A percentile compares a stretch with the other conserved stretches of the same genome.
These are phyloP conservation scores for Penicillium capsulatum DNA, from an alignment of 2,329 filamentous ascomycete genomes.

Conservation along the genomic window DNA sequence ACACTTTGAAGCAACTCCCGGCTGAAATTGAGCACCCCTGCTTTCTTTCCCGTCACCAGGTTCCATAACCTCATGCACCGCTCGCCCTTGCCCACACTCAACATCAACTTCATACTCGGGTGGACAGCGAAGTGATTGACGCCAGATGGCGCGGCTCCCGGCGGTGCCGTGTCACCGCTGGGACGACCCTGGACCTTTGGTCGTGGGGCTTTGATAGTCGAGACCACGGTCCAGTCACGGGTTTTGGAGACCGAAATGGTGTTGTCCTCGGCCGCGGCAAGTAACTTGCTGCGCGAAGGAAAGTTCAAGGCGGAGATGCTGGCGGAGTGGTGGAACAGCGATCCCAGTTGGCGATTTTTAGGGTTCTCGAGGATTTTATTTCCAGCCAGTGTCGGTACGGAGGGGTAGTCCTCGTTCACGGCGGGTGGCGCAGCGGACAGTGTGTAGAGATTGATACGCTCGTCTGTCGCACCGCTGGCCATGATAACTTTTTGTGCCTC, in stretches of 20 bases:
- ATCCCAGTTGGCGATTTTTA: conserved; percentile 82
- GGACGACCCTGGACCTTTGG: conserved; percentile 76
- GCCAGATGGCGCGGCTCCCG: conserved; percentile 76
- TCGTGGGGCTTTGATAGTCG: conserved; percentile 81
- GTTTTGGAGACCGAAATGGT: conserved; percentile 83
- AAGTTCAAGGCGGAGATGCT: conserved; percentile 77
- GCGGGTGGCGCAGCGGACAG: conserved; percentile 67
- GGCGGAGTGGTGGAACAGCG: conserved; percentile 78
- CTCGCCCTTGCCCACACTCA: conserved; percentile 86
- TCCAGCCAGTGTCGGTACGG: conserved; percentile 64
- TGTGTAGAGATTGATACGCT: conserved; percentile 91
- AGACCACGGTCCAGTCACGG: conserved; percentile 83
- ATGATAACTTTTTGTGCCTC: conserved; percentile 78
- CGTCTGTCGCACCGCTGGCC: conserved; percentile 87
- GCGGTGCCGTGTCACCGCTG: conserved; percentile 81
- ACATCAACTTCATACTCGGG: conserved; percentile 93
- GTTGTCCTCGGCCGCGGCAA: conserved; percentile 86
- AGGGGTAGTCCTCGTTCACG: conserved; percentile 52
- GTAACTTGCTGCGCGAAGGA: conserved; percentile 78
- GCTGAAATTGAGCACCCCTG: conserved; percentile 82
- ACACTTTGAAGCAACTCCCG: conserved; percentile 67
- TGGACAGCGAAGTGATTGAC: conserved; percentile 95
- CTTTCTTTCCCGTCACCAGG: conserved; percentile 91
- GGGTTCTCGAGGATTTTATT: conserved; percentile 77
- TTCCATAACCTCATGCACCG: conserved; percentile 94